Base-by-base conservation (phyloP, 805 yeast genomes). In the Yarrowia sp. region DNA sequence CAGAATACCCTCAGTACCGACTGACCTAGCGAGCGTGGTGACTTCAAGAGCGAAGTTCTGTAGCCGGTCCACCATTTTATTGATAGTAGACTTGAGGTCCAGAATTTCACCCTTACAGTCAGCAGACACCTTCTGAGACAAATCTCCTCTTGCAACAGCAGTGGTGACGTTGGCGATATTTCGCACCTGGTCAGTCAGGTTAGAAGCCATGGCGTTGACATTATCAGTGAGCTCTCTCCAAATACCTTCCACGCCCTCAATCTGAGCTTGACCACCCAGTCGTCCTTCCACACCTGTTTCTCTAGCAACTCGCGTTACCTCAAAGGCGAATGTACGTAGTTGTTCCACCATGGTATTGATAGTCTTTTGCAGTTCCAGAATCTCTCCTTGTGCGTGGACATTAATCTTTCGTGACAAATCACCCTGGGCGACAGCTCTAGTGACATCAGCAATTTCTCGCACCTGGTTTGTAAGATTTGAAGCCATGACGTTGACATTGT, bases 341-440 rank as follows among this genome's bases (percentile, higher is more conserved):
- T 89, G 95, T 73, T 88, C 93, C 76, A 89, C 95, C 95, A 89
- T 90, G 66, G 92, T 85, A 73, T 90, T 90, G 71, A 90, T 90
- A 9, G 96, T 90, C 78, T 88, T 88, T 74, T 90, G 96, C 67
- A 90, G 81, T 70, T 88, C 93, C 66, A 89, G 79, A 67, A 90
- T 90, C 76, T 90, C 96, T 54, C 96, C 96, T 74, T 90, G 96
- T 8, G 96, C 96, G 75, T 90, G 93, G 14, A 90, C 96, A 73
- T 89, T 89, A 72, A 90, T 90, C 72, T 90, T 89, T 59, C 92
- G 79, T 0, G 92, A 86, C 69, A 90, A 78, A 74, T 90, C 96
- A 71, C 96, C 96, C 66, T 85, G 82, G 6, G 96, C 96, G 11
- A 90, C 96, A 0, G 96, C 96, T 21, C 92, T 80, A 6, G 96